Conservation (phyloP, 495 filamentous ascomycete genomes). For the Polyplosphaeria fusca region DNA sequence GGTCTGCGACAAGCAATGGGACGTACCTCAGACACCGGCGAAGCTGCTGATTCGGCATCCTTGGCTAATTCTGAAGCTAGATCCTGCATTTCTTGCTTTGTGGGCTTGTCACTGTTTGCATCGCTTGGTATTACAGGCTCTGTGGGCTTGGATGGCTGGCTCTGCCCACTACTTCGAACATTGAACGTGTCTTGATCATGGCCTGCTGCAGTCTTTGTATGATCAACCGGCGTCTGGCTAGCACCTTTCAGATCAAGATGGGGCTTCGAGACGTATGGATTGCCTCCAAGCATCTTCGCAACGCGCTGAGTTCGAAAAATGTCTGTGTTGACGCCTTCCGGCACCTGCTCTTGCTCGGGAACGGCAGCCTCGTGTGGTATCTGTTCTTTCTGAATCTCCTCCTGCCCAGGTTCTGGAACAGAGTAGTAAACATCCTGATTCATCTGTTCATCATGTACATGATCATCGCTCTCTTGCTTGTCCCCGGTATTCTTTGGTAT, state of each 20-base stretch:
- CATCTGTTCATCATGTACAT: slow-evolving; percentile 44
- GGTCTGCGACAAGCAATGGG: background rate
- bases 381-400: slow-evolving; percentile 13
- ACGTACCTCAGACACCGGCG: slow-evolving; percentile 28
- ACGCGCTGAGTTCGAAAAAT: slow-evolving; percentile 61
- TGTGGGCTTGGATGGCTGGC: slow-evolving; percentile 14
- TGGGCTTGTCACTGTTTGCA: slow-evolving; percentile 1
- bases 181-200: slow-evolving; percentile 47
- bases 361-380: slow-evolving; percentile 30
- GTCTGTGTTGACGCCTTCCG: slow-evolving; percentile 58
- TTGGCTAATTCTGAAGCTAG: slow-evolving; percentile 41
- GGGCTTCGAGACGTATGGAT: slow-evolving; percentile 30
- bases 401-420: slow-evolving; percentile 31
- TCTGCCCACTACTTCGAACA: slow-evolving; percentile 37
- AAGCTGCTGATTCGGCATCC: slow-evolving; percentile 27
- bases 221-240: slow-evolving; percentile 38
- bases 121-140: slow-evolving; percentile 12
- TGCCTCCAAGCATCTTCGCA: slow-evolving; percentile 51
- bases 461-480: slow-evolving; percentile 42
- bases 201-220: slow-evolving; percentile 31
- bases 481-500: slow-evolving; percentile 54
- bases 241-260: slow-evolving; percentile 34
- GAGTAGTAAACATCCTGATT: slow-evolving; percentile 59
- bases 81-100: slow-evolving; percentile 34
- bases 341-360: slow-evolving; percentile 46